Percentiles rank a stretch among this genome's conserved stretches.
phyloP scores from a whole-genome alignment of 2,329 filamentous ascomycete genomes.

The Cryphonectria japonica region DNA sequence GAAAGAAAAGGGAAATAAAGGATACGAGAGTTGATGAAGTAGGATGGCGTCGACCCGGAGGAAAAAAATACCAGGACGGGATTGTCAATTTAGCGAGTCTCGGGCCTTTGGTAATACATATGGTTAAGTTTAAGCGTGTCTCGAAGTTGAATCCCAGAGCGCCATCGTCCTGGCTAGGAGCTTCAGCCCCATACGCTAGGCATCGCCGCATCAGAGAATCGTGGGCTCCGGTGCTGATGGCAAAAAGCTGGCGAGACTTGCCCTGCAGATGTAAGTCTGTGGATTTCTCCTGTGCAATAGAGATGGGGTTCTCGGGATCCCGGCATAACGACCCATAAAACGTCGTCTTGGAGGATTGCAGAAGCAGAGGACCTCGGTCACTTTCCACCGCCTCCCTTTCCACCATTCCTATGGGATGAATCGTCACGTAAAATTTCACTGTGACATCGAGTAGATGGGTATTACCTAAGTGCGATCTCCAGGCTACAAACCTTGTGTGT shows the following conservation, averaged over 20 bases:
- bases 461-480: neutral
- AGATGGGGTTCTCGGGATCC: neutral
- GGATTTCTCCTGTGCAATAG: neutral
- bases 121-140: neutral
- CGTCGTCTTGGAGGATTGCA: neutral
- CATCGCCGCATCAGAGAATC: neutral
- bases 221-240: neutral
- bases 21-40: no score
- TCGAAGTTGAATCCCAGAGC: neutral
- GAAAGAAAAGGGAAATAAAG: neutral
- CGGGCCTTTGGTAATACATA: neutral
- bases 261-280: neutral
- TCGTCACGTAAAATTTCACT: neutral
- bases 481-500: neutral
- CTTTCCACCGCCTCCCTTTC: neutral
- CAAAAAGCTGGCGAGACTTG: neutral
- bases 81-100: neutral
- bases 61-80: neutral
- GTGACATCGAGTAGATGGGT: neutral
- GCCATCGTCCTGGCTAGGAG: neutral
- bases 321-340: neutral
- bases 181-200: neutral
- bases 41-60: neutral
- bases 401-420: no score
- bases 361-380: neutral